phyloP scores from a whole-genome alignment of 805 yeast genomes.

The Isabelozyma heimii region DNA sequence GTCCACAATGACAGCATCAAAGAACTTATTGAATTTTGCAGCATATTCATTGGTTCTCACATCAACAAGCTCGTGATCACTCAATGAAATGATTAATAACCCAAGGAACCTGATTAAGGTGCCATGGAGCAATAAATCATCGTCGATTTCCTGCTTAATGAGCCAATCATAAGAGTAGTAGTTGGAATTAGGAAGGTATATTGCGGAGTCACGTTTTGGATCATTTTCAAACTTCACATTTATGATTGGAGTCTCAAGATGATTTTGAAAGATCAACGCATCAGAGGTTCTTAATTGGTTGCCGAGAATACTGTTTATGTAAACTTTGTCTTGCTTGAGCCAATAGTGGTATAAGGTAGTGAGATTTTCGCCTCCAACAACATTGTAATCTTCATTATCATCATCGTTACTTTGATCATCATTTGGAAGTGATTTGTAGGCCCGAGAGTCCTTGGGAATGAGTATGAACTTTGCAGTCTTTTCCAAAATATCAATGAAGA shows the following conservation, averaged over 20 bases:
- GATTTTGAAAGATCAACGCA: conserved; percentile 30
- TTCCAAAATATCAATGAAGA: conserved; percentile 29
- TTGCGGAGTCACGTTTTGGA: conserved; percentile 22
- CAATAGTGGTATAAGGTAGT: conserved; percentile 34
- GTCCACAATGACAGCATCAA: conserved; percentile 10
- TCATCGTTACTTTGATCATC: conserved; percentile 8
- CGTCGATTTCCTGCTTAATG: conserved; percentile 20
- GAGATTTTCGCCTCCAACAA: conserved; percentile 8
- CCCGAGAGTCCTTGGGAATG: conserved; percentile 22
- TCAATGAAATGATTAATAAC: conserved; percentile 28
- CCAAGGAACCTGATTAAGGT: conserved; percentile 37
- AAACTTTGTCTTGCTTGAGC: conserved; percentile 27
- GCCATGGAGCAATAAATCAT: conserved; percentile 27
- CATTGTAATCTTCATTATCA: conserved; percentile 9
- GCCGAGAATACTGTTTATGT: conserved; percentile 33
- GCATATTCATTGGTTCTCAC: conserved; percentile 21
- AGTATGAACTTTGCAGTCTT: conserved; percentile 29
- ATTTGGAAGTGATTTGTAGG: conserved; percentile 15
- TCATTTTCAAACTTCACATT: conserved; percentile 32
- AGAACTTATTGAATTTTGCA: conserved; percentile 12
- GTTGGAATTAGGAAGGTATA: conserved; percentile 34
- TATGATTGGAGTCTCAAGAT: conserved; percentile 25
- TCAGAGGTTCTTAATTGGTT: conserved; percentile 19
- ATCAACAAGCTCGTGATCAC: conserved; percentile 40
- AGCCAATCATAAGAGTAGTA: conserved; percentile 33